Evolutionary conservation across 176 grass and related monocot species (phyloP).

Genomic region (Aegilops tauschii): DNA sequence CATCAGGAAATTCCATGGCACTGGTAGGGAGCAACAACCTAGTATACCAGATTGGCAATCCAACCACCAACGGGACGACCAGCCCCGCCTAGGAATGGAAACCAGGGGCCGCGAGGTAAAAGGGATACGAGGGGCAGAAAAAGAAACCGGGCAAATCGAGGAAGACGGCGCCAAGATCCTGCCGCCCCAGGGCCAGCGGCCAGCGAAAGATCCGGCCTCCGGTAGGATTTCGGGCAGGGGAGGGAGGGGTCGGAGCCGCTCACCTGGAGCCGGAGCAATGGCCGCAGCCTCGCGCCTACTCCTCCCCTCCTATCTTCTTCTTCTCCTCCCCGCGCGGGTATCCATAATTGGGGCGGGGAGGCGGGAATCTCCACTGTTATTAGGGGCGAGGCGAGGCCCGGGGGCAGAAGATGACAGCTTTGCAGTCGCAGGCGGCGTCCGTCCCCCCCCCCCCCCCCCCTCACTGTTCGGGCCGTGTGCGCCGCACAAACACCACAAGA

Average conservation of each 20-base stretch:
- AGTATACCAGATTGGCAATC: not conserved
- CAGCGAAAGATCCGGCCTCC: constrained; percentile 10
- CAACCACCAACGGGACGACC: not conserved
- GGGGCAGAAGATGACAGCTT: constrained; percentile 36
- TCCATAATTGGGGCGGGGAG: constrained; percentile 42
- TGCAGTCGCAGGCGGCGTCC: constrained; percentile 36
- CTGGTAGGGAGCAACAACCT: not conserved
- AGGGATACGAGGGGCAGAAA: not conserved
- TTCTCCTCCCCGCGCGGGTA: not conserved
- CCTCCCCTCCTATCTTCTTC: not conserved
- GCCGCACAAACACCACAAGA: constrained; percentile 4
- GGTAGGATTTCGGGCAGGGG: not conserved
- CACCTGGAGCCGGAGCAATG: constrained; percentile 40
- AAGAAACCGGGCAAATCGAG: not conserved
- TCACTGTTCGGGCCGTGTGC: not conserved
- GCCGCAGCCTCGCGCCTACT: not conserved
- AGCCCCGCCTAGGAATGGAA: constrained; percentile 11
- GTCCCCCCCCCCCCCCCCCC: not conserved
- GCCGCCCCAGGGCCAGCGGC: not conserved
- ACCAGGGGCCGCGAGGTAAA: not conserved
- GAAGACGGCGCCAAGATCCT: constrained; percentile 25
- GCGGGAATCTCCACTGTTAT: constrained; percentile 51
- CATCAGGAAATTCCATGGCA: not conserved
- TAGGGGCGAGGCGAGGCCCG: not conserved
- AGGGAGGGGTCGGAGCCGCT: not conserved